These are phyloP conservation scores for Cutaneotrichosporon cutaneum DNA, from an alignment of 1,284 basidiomycete species.

Conservation along the genomic window DNA sequence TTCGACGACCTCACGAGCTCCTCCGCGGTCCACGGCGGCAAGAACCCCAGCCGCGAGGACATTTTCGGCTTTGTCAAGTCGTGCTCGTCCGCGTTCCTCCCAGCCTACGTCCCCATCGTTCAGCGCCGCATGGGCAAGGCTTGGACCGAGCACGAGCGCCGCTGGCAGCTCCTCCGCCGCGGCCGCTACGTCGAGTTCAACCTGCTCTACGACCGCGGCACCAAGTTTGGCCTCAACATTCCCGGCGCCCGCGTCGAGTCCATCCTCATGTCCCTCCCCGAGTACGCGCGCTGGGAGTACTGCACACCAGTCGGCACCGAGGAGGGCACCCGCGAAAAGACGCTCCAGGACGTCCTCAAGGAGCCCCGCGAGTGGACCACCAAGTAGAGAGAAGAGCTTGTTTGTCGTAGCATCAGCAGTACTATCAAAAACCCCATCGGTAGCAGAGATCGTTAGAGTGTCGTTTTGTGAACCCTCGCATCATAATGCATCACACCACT, in stretches of 20 bases:
- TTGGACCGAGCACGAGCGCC: conserved; percentile 64
- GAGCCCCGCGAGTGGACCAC: conserved; percentile 67
- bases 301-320: conserved; percentile 72
- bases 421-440: not conserved
- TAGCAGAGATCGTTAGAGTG: not conserved
- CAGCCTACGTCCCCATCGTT: conserved; percentile 83
- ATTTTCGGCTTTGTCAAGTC: conserved; percentile 69
- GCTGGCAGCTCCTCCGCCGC: conserved; percentile 86
- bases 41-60: conserved; percentile 58
- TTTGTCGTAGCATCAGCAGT: not conserved
- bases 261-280: conserved; percentile 85
- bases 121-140: conserved; percentile 58
- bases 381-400: conserved; percentile 11
- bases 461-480: not conserved
- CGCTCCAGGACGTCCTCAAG: conserved; percentile 67
- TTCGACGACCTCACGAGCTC: conserved; percentile 77
- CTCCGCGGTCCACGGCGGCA: conserved; percentile 38
- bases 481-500: conserved; percentile 6
- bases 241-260: conserved; percentile 90
- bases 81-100: conserved; percentile 76
- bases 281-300: conserved; percentile 92
- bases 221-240: conserved; percentile 78
- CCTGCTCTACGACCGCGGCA: conserved; percentile 71
- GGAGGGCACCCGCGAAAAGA: conserved; percentile 69
- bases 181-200: conserved; percentile 96